Evolutionary conservation across 1,139 yeast genomes (phyloP).

Genomic region (Yamadazyma trypodendri): DNA sequence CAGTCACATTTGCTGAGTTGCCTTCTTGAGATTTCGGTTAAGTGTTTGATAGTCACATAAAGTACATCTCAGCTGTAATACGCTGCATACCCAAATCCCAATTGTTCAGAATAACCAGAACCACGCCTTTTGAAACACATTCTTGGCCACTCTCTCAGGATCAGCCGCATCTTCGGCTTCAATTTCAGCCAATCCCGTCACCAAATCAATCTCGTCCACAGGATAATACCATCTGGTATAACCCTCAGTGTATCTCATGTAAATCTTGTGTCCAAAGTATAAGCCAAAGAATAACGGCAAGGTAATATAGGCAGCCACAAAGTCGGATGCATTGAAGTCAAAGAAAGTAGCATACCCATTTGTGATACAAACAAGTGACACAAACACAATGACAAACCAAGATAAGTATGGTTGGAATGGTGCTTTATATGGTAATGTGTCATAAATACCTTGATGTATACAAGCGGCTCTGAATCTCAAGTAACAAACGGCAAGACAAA

Average conservation of each 20-base stretch:
- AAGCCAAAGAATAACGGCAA: slow-evolving; percentile 19
- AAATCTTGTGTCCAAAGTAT: slow-evolving; percentile 23
- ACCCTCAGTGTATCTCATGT: slow-evolving; percentile 25
- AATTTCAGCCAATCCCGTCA: slow-evolving; percentile 18
- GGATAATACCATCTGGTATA: slow-evolving; percentile 23
- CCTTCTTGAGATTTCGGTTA: too few relatives aligned
- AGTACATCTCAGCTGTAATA: too few relatives aligned
- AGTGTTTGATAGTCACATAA: too few relatives aligned
- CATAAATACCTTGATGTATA: slow-evolving; percentile 26
- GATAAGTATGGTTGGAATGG: slow-evolving; percentile 46
- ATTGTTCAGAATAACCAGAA: slow-evolving; percentile 11
- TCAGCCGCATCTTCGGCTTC: slow-evolving; percentile 24
- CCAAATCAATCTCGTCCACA: slow-evolving; percentile 17
- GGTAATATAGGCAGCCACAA: slow-evolving; percentile 57
- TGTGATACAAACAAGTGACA: slow-evolving; percentile 41
- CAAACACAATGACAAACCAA: slow-evolving; percentile 41
- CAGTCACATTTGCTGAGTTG: too few relatives aligned
- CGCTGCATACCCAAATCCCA: too few relatives aligned
- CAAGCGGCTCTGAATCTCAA: slow-evolving; percentile 57
- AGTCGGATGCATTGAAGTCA: slow-evolving; percentile 42
- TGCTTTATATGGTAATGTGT: slow-evolving; percentile 37
- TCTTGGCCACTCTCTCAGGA: slow-evolving; percentile 20
- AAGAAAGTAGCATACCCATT: slow-evolving; percentile 56
- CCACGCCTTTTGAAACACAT: slow-evolving; percentile 21
- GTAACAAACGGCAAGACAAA: slow-evolving; percentile 47